Percentiles rank a stretch among this genome's conserved stretches.
phyloP scores from a whole-genome alignment of 768 basidiomycete genomes.

The Trametes meyenii region DNA sequence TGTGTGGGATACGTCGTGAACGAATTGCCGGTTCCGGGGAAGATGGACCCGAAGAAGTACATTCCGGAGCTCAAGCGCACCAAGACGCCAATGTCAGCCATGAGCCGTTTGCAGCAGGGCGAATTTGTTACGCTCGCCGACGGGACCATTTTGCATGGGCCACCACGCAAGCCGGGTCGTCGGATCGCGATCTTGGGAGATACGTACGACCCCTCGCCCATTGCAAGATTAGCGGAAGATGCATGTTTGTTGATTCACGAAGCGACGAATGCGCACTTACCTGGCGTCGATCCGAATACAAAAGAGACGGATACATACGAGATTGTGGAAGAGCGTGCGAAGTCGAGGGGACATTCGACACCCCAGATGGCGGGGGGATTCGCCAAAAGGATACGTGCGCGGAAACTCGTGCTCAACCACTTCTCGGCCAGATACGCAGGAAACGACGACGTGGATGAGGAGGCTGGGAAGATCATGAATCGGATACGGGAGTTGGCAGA shows the following conservation, averaged over 20 bases:
- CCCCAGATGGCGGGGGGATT: constrained; percentile 89
- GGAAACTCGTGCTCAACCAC: constrained; percentile 75
- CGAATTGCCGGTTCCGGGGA: constrained; percentile 76
- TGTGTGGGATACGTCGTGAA: constrained; percentile 79
- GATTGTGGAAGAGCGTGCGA: constrained; percentile 62
- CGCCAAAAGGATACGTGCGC: constrained; percentile 65
- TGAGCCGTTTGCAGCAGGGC: constrained; percentile 69
- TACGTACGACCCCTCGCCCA: constrained; percentile 77
- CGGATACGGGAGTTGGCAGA: constrained; percentile 62
- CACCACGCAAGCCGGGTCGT: constrained; percentile 64
- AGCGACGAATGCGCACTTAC: constrained; percentile 86
- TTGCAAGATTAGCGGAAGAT: constrained; percentile 58
- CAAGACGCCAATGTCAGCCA: constrained; percentile 65
- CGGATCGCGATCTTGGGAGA: constrained; percentile 86
- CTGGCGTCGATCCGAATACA: constrained; percentile 59
- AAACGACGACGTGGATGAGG: constrained; percentile 53
- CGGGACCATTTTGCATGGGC: constrained; percentile 72
- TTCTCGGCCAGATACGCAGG: constrained; percentile 83
- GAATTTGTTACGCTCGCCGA: constrained; percentile 65
- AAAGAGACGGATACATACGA: constrained; percentile 63
- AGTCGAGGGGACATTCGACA: constrained; percentile 85
- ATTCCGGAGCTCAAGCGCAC: constrained; percentile 71
- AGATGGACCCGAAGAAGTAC: constrained; percentile 70
- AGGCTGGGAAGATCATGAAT: constrained; percentile 59
- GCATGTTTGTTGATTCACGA: constrained; percentile 85